Base-by-base conservation (phyloP, 345 rosid species). In the Melastoma malabathricum region DNA sequence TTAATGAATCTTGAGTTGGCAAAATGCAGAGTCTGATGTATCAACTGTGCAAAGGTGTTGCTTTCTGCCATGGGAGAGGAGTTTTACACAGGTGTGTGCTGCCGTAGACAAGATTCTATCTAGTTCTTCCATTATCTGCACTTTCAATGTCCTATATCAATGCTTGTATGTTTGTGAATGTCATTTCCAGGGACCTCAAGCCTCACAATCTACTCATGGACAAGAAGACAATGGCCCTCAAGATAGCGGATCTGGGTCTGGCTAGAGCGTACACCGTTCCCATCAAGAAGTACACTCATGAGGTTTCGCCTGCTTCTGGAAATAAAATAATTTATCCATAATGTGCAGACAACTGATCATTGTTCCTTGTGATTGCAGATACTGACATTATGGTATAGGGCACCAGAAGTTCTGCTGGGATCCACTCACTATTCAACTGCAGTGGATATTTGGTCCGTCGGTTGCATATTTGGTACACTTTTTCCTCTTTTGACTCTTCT, bases 41-140 rank as follows among this genome's bases (percentile, higher is more conserved):
- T 60, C 98, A 92, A 69, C 76, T 92, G 0, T 87, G 96, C 79
- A 86, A 87, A 67, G 96, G 96, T 23, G 87, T 90, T 50, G 75
- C 98, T 16, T 84, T 92, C 67, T 92, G 97, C 68, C 98, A 87
- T 61, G 98, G 96, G 27, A 95, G 84, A 31, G 98, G 98, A 18
- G 75, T 92, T 64, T 54, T 92, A 58, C 98, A 92, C 74, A 92
- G 98, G 98, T 83, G 51, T 18, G n/a, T 13, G 55, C 8, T 19
- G 12, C 12, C 41, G 12, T 34, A 34, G 41, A 8, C 12, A 5
- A 34, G 2, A 54, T 15, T 16, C 41, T 29, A 14, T 22, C 13
- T 25, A 10, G 6, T 38, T 16, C 27, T n/a, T 10, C 15, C 39
- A 15, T 43, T 17, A 17, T 44, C 19, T 43, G 18, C 18, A 2